Base-by-base conservation (phyloP, 352 stramenopile species). In the Phytophthora sp. region DNA sequence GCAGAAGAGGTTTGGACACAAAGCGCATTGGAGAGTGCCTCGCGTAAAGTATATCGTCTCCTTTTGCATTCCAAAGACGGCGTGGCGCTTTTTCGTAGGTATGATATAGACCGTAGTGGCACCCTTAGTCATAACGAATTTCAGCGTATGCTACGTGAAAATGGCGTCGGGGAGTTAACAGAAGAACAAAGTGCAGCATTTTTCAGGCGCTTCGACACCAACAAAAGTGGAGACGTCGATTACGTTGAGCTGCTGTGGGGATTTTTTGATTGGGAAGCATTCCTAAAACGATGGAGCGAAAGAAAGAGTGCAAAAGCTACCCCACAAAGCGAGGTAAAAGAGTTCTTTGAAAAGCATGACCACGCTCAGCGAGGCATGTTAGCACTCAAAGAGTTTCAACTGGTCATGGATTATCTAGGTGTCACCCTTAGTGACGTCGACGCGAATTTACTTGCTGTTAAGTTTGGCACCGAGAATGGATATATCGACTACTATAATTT, bases 401-500 rank as follows among this genome's bases (percentile, higher is more conserved):
- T 86, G 2, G 80, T 75, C 9, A 74, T 91, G 39, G 77, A 81
- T 15, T 45, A 84, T 13, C 62, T 91, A 15, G 74, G 76, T 3
- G 85, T 92, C 21, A 58, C 44, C 1, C 49, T 90, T 21, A 76
- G 55, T 6, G 74, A 84, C 9, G 31, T 51, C 8, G 80, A 93
- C 26, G 71, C 76, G 18, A 71, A 73, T 54, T 31, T 91, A 39
- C 45, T 92, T 11, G 39, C 48, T 10, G 39, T 89, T 26, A 79
- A 76, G 18, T 91, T 92, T 51, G 77, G 82, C 43, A 53, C 54
- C 11, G 80, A 69, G 39, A 79, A 88, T 44, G 81, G 72, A 4
- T 84, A 66, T 56, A 78, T 92, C 30, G 76, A 90, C 66, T 91
- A 91, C 41, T 60, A 78, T 51, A 70, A 78, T 24, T 89, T 93